Evolutionary conservation across 305 asterid genomes (phyloP).

Genomic region (Fraxinus sp.): DNA sequence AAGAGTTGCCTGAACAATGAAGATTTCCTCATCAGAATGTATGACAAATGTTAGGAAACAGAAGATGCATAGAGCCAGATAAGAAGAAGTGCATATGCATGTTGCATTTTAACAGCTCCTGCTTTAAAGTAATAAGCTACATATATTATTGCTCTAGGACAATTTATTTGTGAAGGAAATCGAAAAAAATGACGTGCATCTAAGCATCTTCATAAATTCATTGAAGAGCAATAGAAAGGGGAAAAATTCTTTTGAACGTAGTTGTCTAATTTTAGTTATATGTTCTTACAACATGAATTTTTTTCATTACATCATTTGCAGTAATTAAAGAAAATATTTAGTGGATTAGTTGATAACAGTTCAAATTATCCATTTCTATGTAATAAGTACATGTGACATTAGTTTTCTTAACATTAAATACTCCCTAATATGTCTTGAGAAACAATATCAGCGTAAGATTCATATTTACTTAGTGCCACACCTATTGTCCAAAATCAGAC

Average conservation of each 20-base stretch:
- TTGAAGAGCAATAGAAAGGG: not conserved
- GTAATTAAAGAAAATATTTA: not conserved
- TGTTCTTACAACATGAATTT: not conserved
- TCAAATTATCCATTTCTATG: not conserved
- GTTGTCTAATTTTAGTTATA: not conserved
- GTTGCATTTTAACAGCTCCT: not conserved
- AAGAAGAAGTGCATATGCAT: not conserved
- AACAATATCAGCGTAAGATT: not conserved
- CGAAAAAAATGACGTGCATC: not conserved
- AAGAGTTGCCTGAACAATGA: constrained; percentile 77
- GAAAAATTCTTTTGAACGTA: not conserved
- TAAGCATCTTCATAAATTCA: not conserved
- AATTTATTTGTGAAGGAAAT: not conserved
- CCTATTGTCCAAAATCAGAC: not conserved
- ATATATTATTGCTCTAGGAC: not conserved
- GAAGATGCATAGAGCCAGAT: not conserved
- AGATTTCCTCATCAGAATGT: constrained; percentile 30
- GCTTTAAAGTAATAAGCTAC: not conserved
- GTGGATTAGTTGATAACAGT: not conserved
- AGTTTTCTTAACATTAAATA: not conserved
- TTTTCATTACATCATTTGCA: not conserved
- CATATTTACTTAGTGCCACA: not conserved
- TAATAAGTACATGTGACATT: not conserved
- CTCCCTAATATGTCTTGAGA: not conserved
- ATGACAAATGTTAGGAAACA: constrained; percentile 10